These are phyloP conservation scores for Microdochium trichocladiopsis DNA, from an alignment of 2,329 filamentous ascomycete species.

Conservation along the genomic window DNA sequence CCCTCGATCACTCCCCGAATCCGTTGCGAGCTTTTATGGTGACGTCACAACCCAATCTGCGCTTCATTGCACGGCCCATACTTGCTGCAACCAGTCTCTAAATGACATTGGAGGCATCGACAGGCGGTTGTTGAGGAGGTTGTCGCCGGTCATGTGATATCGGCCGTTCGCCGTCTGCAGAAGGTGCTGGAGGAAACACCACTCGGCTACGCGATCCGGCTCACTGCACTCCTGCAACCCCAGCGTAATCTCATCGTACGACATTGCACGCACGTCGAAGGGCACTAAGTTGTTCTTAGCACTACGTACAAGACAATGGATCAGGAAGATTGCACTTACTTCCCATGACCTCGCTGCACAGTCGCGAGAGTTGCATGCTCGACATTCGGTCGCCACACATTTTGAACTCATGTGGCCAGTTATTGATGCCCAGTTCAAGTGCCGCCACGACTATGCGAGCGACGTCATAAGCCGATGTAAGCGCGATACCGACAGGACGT, in stretches of 20 bases:
- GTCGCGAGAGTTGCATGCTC: conserved; percentile 49
- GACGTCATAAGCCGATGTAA: conserved; percentile 66
- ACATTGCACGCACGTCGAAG: conserved; percentile 28
- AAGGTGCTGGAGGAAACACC: conserved; percentile 51
- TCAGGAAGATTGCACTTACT: conserved; percentile 23
- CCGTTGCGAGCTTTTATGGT: too few relatives aligned
- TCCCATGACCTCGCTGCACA: conserved; percentile 41
- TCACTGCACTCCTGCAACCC: conserved; percentile 35
- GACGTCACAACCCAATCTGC: too few relatives aligned
- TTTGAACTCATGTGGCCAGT: conserved; percentile 62
- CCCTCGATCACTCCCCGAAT: too few relatives aligned
- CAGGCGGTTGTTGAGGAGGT: conserved; percentile 21
- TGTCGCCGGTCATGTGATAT: conserved; percentile 63
- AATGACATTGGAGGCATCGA: conserved; percentile 41
- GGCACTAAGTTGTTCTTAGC: too few relatives aligned
- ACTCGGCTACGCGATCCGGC: conserved; percentile 38
- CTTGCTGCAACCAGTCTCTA: conserved; percentile 43
- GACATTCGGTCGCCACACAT: conserved; percentile 62
- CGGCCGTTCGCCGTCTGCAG: conserved; percentile 62
- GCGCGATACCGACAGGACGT: conserved; percentile 46
- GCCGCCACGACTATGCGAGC: conserved; percentile 66
- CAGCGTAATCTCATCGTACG: conserved; percentile 31
- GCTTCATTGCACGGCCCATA: conserved; percentile 29
- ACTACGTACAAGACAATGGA: too few relatives aligned
- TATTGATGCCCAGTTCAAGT: conserved; percentile 49